phyloP scores from a whole-genome alignment of 2,329 filamentous ascomycete genomes.

The Claviceps paspali region DNA sequence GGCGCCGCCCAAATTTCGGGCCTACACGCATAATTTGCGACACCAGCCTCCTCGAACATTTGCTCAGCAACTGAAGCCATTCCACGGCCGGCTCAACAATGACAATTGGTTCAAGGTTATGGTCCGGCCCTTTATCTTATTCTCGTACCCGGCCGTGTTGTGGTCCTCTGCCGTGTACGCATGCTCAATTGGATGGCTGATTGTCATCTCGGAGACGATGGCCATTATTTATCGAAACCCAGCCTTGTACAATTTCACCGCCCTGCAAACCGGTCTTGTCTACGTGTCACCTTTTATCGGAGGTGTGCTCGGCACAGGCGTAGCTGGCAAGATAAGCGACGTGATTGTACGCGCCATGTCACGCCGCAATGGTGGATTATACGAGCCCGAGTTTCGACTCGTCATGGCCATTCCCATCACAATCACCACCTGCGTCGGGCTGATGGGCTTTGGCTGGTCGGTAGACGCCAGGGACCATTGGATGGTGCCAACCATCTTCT shows the following conservation, averaged over 20 bases:
- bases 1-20: slow-evolving; percentile 20
- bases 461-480: slow-evolving; percentile 58
- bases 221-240: slow-evolving; percentile 60
- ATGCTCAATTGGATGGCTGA: slow-evolving; percentile 85
- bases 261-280: slow-evolving; percentile 68
- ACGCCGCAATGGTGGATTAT: slow-evolving; percentile 75
- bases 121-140: slow-evolving; percentile 69
- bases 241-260: slow-evolving; percentile 62
- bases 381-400: slow-evolving; percentile 85
- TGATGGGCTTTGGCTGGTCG: slow-evolving; percentile 97
- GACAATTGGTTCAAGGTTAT: slow-evolving; percentile 72
- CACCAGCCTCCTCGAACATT: slow-evolving; percentile 56
- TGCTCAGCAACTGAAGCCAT: slow-evolving; percentile 56
- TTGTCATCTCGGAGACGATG: slow-evolving; percentile 82
- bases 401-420: slow-evolving; percentile 75
- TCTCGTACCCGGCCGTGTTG: slow-evolving; percentile 72
- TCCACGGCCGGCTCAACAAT: slow-evolving; percentile 60
- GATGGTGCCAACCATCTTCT: slow-evolving; percentile 90
- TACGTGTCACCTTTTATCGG: slow-evolving; percentile 86
- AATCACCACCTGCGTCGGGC: slow-evolving; percentile 62
- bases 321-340: slow-evolving; percentile 80
- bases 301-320: slow-evolving; percentile 76
- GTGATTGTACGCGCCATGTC: slow-evolving; percentile 71
- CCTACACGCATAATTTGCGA: slow-evolving; percentile 59
- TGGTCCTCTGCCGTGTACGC: slow-evolving; percentile 80